These are phyloP conservation scores for Apocynum venetum DNA, from an alignment of 257 asterid genomes.

Conservation along the genomic window DNA sequence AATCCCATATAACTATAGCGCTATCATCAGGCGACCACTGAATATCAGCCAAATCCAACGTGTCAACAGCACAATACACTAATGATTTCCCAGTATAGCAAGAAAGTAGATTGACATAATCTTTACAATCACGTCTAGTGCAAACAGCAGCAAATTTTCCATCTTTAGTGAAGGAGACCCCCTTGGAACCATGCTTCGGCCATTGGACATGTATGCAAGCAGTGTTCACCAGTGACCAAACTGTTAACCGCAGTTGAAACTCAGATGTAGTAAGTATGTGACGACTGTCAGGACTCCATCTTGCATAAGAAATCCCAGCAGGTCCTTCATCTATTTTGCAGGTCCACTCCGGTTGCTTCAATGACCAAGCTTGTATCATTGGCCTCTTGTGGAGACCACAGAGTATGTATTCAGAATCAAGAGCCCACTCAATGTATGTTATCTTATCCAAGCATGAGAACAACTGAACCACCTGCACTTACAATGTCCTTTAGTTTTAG, in stretches of 20 bases:
- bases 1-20: constrained; percentile 98
- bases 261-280: constrained; percentile 98
- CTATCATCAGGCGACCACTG: constrained; percentile 99
- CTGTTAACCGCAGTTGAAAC: constrained; percentile 84
- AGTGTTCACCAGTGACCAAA: constrained; percentile 90
- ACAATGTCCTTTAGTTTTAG: background rate
- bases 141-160: constrained; percentile 96
- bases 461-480: constrained; percentile 73
- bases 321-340: constrained; percentile 97
- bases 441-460: constrained; percentile 95
- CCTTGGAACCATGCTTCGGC: constrained; percentile 96
- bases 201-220: constrained; percentile 95
- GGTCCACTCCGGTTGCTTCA: constrained; percentile 98
- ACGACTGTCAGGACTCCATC: constrained; percentile 99
- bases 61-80: constrained; percentile 95
- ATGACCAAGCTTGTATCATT: constrained; percentile 97
- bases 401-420: constrained; percentile 88
- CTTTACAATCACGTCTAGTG: constrained; percentile 98
- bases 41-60: constrained; percentile 88
- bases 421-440: constrained; percentile 94
- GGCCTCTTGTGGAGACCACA: constrained; percentile 93
- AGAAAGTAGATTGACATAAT: constrained; percentile 86
- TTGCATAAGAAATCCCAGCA: constrained; percentile 90
- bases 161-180: constrained; percentile 92
- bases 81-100: constrained; percentile 93